Conservation (phyloP, 176 grass and related monocot genomes). For the Panicum miliaceum region DNA sequence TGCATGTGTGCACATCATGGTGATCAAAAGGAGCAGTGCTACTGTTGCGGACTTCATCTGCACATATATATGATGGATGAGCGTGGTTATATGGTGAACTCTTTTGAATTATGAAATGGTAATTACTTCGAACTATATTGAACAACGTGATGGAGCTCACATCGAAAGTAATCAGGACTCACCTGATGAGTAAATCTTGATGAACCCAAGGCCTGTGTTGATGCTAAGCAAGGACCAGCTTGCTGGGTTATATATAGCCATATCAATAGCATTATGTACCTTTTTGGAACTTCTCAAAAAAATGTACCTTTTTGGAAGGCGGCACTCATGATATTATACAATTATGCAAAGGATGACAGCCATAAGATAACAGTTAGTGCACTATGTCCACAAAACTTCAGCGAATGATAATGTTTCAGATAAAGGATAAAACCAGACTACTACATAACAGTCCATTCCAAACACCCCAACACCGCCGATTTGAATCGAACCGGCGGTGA, state of each 20-base stretch:
- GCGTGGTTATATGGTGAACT: neutral
- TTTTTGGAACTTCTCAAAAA: too few relatives aligned
- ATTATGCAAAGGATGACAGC: neutral
- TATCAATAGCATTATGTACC: neutral
- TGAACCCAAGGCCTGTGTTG: neutral
- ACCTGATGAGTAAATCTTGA: neutral
- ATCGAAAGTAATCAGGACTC: neutral
- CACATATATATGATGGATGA: neutral
- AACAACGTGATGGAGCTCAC: neutral
- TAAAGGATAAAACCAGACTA: too few relatives aligned
- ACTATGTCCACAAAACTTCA: neutral
- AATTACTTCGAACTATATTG: neutral
- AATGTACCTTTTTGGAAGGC: neutral
- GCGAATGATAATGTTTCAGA: neutral
- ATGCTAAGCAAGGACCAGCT: neutral
- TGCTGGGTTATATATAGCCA: neutral
- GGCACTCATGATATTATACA: neutral
- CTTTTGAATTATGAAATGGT: neutral
- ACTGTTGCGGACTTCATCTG: neutral
- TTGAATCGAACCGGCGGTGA: too few relatives aligned
- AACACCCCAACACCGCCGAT: too few relatives aligned
- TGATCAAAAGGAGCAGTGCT: neutral
- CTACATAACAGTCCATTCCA: too few relatives aligned
- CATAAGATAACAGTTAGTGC: neutral
- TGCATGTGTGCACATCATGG: neutral